phyloP scores from a whole-genome alignment of 2,329 filamentous ascomycete genomes.

The Neophaeococcomyces aloes region DNA sequence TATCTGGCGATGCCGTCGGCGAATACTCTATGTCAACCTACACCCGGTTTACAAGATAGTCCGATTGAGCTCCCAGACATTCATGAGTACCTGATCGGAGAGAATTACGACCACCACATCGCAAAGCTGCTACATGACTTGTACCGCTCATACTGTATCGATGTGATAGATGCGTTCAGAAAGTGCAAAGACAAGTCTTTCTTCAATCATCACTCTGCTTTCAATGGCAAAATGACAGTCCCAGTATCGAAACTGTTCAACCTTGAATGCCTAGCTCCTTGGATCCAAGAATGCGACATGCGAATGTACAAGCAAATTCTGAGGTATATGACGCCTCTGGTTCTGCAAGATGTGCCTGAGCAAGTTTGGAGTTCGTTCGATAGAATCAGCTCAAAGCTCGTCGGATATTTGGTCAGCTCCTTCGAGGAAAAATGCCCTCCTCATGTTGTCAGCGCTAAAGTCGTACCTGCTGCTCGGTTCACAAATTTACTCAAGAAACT shows the following conservation, averaged over 20 bases:
- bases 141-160: constrained; percentile 91
- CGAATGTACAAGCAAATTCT: constrained; percentile 96
- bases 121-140: constrained; percentile 76
- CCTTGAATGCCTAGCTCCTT: constrained; percentile 68
- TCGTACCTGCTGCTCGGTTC: constrained; percentile 81
- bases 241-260: constrained; percentile 88
- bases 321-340: constrained; percentile 76
- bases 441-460: constrained; percentile 77
- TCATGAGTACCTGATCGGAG: constrained; percentile 53
- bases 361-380: constrained; percentile 76
- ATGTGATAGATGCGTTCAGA: constrained; percentile 85
- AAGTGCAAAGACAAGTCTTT: constrained; percentile 97
- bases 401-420: constrained; percentile 69
- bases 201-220: constrained; percentile 87
- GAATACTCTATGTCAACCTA: constrained; percentile 30
- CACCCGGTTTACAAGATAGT: constrained; percentile 56
- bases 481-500: constrained; percentile 75
- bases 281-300: constrained; percentile 95
- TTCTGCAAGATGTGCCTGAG: constrained; percentile 81
- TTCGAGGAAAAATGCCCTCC: constrained; percentile 75
- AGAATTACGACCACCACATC: constrained; percentile 73
- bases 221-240: constrained; percentile 91
- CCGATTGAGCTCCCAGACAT: constrained; percentile 76
- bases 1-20: constrained; percentile 27
- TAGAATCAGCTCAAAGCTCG: constrained; percentile 72